phyloP scores from a whole-genome alignment of 495 filamentous ascomycete genomes.

The Talaromyces wortmannii region DNA sequence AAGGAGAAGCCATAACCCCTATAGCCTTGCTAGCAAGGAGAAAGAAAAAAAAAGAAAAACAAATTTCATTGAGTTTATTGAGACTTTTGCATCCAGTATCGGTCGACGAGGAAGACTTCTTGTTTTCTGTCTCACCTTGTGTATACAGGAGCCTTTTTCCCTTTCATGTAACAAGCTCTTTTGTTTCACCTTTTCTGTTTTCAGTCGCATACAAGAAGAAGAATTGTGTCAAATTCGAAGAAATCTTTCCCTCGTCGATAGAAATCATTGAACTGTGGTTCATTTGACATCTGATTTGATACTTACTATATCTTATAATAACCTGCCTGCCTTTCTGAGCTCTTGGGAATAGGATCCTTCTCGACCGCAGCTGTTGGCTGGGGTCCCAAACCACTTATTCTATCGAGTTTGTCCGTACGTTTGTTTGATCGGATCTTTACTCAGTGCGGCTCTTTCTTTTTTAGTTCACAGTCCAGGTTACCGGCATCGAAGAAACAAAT shows the following conservation, averaged over 20 bases:
- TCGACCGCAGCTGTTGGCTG: neutral
- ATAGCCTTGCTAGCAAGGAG: neutral
- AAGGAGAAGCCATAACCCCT: neutral
- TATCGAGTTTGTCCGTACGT: neutral
- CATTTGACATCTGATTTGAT: conserved; percentile 3
- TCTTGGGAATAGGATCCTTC: neutral
- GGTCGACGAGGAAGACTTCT: neutral
- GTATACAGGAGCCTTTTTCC: conserved; percentile 2
- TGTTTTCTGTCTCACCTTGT: neutral
- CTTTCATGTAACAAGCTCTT: conserved; percentile 4
- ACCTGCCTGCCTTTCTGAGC: conserved; percentile 1
- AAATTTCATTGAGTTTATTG: neutral
- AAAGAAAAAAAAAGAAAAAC: neutral
- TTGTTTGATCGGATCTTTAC: neutral
- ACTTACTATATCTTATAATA: conserved; percentile 3
- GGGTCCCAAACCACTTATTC: neutral
- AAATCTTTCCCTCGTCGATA: conserved; percentile 5
- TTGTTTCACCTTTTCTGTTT: neutral
- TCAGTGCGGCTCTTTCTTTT: conserved; percentile 6
- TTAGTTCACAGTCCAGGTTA: neutral
- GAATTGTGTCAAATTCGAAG: conserved; percentile 3
- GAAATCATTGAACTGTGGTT: conserved; percentile 3
- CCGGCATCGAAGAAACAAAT: conserved; percentile 13
- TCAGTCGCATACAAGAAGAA: conserved; percentile 2
- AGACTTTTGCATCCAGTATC: neutral